Percentiles rank a stretch among this genome's conserved stretches.
These are phyloP conservation scores for Ramaria rubella DNA, from an alignment of 768 basidiomycete species.

Conservation along the genomic window DNA sequence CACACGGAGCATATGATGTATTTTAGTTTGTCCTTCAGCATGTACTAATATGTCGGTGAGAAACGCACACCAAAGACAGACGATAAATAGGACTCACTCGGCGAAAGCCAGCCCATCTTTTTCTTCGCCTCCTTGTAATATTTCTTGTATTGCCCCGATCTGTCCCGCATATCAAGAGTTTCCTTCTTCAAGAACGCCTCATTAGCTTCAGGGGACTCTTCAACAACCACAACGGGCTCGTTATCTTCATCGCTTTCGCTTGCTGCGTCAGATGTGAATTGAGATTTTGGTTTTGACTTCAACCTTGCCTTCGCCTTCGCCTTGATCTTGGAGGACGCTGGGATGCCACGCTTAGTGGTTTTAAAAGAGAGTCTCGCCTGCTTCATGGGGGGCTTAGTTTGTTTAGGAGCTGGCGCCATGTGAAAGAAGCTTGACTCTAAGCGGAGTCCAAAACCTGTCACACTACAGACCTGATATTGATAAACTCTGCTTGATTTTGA, in stretches of 20 bases:
- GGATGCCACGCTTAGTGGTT: slow-evolving; percentile 39
- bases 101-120: slow-evolving; percentile 48
- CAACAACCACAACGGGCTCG: not conserved
- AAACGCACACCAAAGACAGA: not conserved
- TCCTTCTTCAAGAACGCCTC: slow-evolving; percentile 17
- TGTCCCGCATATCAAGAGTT: slow-evolving; percentile 38
- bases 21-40: slow-evolving; percentile 47
- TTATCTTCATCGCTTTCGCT: not conserved
- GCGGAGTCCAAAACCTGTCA: no score
- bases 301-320: not conserved
- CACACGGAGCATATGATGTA: slow-evolving; percentile 69
- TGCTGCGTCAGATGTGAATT: not conserved
- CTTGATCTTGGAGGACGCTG: slow-evolving; percentile 12
- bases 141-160: slow-evolving; percentile 45
- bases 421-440: no score
- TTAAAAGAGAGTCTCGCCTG: slow-evolving; percentile 43
- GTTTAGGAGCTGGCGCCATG: not conserved
- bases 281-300: not conserved
- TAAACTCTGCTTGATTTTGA: no score
- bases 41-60: slow-evolving; percentile 47
- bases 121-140: slow-evolving; percentile 40
- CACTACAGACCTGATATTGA: no score
- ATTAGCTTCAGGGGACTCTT: slow-evolving; percentile 16
- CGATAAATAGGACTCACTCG: slow-evolving; percentile 48
- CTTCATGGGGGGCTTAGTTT: slow-evolving; percentile 12